A percentile compares a stretch with the other conserved stretches of the same genome.
Evolutionary conservation across 2,329 filamentous ascomycete genomes (phyloP).

Genomic region (Paecilomyces variotii): DNA sequence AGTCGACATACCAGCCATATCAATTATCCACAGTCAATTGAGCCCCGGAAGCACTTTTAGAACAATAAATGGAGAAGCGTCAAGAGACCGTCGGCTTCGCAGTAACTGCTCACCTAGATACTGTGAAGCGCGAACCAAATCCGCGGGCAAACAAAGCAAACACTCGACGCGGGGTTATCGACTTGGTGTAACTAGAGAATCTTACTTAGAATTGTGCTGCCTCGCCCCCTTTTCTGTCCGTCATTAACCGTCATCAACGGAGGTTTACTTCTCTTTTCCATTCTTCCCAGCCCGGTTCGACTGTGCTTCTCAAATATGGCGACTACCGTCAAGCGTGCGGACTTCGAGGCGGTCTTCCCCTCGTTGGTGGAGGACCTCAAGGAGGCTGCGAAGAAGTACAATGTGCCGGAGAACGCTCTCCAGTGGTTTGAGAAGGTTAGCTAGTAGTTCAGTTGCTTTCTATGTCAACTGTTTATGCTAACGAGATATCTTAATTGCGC

Average conservation of each 20-base stretch:
- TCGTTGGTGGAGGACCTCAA: constrained; percentile 76
- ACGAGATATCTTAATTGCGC: constrained; percentile 4
- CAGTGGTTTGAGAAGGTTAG: constrained; percentile 78
- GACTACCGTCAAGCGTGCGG: constrained; percentile 59
- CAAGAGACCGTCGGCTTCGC: neutral
- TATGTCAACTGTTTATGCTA: neutral
- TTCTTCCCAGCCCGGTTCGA: neutral
- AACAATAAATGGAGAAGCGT: neutral
- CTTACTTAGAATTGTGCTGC: neutral
- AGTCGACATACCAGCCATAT: neutral
- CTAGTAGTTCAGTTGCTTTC: constrained; percentile 8
- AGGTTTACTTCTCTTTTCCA: neutral
- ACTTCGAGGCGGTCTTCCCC: constrained; percentile 88
- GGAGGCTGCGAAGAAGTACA: constrained; percentile 70
- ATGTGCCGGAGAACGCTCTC: constrained; percentile 69
- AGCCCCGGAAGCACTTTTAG: neutral
- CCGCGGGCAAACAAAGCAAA: constrained; percentile 21
- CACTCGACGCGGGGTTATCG: constrained; percentile 10
- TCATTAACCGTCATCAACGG: constrained; percentile 1
- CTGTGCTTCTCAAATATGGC: constrained; percentile 43
- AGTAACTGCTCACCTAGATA: neutral
- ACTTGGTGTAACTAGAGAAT: neutral
- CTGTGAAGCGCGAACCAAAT: constrained; percentile 4
- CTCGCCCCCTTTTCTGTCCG: neutral
- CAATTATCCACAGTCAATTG: neutral